Evolutionary conservation across 805 yeast species (phyloP).

Genomic region (Suhomyces sp.): DNA sequence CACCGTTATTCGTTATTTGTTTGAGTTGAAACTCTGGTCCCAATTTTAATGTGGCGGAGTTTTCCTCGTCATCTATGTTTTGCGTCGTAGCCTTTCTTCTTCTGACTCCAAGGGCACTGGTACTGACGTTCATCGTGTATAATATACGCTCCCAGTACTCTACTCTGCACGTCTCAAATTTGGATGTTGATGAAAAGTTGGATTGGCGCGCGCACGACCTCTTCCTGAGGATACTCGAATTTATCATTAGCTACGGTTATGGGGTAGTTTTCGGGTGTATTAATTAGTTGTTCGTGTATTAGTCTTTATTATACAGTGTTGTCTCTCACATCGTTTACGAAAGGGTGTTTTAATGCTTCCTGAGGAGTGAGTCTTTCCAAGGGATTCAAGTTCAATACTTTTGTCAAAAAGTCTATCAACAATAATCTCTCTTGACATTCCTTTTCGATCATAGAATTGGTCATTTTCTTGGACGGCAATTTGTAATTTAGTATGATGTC

Average conservation of each 20-base stretch:
- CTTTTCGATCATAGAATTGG: constrained; percentile 52
- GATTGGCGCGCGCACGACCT: background rate
- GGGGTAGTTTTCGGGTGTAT: background rate
- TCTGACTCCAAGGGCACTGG: constrained; percentile 82
- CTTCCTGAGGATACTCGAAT: background rate
- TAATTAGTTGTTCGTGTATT: background rate
- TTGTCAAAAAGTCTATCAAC: constrained; percentile 72
- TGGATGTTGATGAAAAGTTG: constrained; percentile 1
- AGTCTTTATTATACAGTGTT: background rate
- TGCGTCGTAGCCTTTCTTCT: constrained; percentile 60
- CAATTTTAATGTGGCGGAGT: constrained; percentile 78
- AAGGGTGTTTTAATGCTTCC: constrained; percentile 90
- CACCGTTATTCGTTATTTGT: constrained; percentile 80
- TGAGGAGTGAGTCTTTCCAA: constrained; percentile 96
- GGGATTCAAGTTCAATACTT: constrained; percentile 81
- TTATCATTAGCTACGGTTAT: background rate
- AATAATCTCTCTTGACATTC: constrained; percentile 72
- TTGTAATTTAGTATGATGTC: constrained; percentile 79
- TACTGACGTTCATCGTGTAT: constrained; percentile 72
- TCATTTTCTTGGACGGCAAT: constrained; percentile 57
- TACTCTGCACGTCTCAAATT: background rate
- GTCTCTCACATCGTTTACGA: constrained; percentile 46
- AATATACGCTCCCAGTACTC: background rate
- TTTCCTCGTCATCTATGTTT: constrained; percentile 83
- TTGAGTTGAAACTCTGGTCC: constrained; percentile 90